Evolutionary conservation across 75 land plant genomes (phyloP), one percentile per base, ranked within the genome.

Genomic region (Selaginella tamariscina): DNA sequence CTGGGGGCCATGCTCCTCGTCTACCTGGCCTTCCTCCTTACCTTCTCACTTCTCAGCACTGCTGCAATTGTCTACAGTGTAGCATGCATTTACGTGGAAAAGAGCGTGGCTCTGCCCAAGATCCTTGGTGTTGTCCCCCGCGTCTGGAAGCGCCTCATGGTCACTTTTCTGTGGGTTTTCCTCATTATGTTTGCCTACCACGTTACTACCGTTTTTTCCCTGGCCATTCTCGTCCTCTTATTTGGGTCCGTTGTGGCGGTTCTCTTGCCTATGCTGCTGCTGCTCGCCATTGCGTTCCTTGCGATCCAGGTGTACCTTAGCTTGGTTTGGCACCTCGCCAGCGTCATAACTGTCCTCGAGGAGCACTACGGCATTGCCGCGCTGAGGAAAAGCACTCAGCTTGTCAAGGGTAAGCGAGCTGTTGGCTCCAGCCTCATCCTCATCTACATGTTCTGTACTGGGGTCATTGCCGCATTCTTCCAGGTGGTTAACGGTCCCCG

Each of bases 1-100:
- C 78, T 89, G 31, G 57, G 82, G 32, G 30, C 72, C 64, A 65
- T 80, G 67, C 77, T 84, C 44, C 68, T 78, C 69, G 31, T 64
- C 32, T 95, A 95, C 76, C 68, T 89, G 54, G 59, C 85, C 56
- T 84, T 91, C 71, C 84, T 87, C 68, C 80, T 95, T 71, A 71
- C 83, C 72, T 95, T 95, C 75, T 90, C 99, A 23, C 83, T 95
- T 23, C 88, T 95, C 56, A 87, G 91, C 74, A 90, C 92, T 23
- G 91, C 89, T 22, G 91, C 99, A 26, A 78, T 81, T 31, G 99
- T 95, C 65, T 90, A 87, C 81, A 79, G 81, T 55, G 96, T 91
- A 30, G 99, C 96, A 60, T 91, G 96, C 54, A 79, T 91, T 49
- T 95, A 90, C 83, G 74, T 94, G 23, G 79, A 77, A 67, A 90